Evolutionary conservation across 768 basidiomycete species (phyloP), one percentile per base, ranked within the genome.

Genomic region (Suillus decipiens): DNA sequence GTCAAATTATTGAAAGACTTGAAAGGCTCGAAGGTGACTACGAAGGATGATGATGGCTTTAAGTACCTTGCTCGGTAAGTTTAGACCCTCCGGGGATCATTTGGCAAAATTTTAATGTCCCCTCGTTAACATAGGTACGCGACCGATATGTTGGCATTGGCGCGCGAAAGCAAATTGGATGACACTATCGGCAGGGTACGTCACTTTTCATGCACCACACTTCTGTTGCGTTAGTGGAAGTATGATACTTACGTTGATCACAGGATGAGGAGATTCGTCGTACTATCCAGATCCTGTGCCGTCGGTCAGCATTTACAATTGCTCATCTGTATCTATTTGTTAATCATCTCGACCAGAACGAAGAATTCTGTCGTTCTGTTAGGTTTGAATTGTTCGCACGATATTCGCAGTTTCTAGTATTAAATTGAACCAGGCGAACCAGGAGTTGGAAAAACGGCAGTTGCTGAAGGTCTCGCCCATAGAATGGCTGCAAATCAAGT

Each of bases 181-280:
- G 62, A 63, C 22, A 63, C 62, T 12, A 63, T 63, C 31, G 62
- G 62, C 5, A 63, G 62, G 57, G 62, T 63, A 22, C 5, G 62
- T 28, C 39, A 5, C 24, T 58, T 22, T 59, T 58, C 55, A 19
- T 5, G 15, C 17, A 41, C n/a, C 60, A 37, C 22, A 37, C 39
- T 28, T 17, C 19, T 43, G 42, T 5, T n/a, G 42, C n/a, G 10
- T 19, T 43, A 43, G 42, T 43, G 42, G 19, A 9, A n/a, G 3
- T n/a, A 9, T 43, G n/a, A 43, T 3, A 43, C n/a, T n/a, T n/a
- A 43, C 42, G 19, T 43, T n/a, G n/a, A 43, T 43, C 9, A 9
- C 14, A 63, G 62, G 62, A 63, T 19, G 62, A 63, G 47, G 62
- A 63, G 31, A 63, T 63, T 24, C 62, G 62, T 36, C 62, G 62